phyloP scores from a whole-genome alignment of 148 eudicot genomes.

The Cornus florida region DNA sequence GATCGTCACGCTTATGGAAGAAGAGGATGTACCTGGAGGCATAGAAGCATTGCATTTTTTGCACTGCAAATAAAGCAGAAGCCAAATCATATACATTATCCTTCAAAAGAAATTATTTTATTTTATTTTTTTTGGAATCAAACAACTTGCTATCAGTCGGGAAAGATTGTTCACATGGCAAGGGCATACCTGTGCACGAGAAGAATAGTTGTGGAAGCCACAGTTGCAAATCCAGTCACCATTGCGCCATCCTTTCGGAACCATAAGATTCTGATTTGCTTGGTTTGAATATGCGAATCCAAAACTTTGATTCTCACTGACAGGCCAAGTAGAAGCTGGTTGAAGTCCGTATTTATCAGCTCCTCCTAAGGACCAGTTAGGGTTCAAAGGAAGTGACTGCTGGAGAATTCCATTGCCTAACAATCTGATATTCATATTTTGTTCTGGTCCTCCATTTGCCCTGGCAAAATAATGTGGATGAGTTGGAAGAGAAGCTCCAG shows the following conservation, averaged over 20 bases:
- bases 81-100: conserved; percentile 13
- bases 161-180: neutral
- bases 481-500: conserved; percentile 57
- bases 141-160: neutral
- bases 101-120: neutral
- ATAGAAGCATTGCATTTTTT: conserved; percentile 67
- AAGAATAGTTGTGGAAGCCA: conserved; percentile 83
- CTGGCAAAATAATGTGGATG: conserved; percentile 56
- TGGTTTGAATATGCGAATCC: conserved; percentile 30
- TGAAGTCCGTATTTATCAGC: conserved; percentile 38
- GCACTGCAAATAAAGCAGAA: conserved; percentile 48
- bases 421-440: conserved; percentile 39
- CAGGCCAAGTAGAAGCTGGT: conserved; percentile 38
- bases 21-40: conserved; percentile 46
- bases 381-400: conserved; percentile 43
- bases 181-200: conserved; percentile 55
- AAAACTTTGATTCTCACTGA: conserved; percentile 25
- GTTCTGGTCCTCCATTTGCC: conserved; percentile 51
- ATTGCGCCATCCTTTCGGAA: conserved; percentile 66
- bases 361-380: conserved; percentile 47
- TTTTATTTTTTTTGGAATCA: neutral
- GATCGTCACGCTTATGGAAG: neutral
- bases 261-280: conserved; percentile 34
- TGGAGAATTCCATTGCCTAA: conserved; percentile 36
- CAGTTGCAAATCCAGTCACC: conserved; percentile 86